These are phyloP conservation scores for Colletotrichum australisinense DNA, from an alignment of 2,329 filamentous ascomycete species.

Conservation along the genomic window DNA sequence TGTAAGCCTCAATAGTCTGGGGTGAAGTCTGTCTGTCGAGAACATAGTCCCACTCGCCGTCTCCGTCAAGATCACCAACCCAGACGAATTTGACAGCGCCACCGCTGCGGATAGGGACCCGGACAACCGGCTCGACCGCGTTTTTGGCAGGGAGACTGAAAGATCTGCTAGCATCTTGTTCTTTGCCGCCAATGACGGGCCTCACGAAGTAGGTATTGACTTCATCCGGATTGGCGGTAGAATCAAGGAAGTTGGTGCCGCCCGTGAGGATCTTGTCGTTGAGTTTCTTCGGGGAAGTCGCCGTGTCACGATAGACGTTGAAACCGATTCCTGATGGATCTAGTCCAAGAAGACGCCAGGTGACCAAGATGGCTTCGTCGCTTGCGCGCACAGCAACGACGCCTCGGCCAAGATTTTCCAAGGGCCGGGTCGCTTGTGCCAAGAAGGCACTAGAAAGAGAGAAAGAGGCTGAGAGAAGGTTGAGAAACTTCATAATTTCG, in stretches of 20 bases:
- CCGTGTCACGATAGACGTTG: conserved; percentile 37
- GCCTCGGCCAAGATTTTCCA: conserved; percentile 38
- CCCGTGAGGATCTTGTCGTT: conserved; percentile 34
- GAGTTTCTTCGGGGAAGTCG: conserved; percentile 19
- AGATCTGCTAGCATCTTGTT: conserved; percentile 25
- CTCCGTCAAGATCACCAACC: conserved; percentile 40
- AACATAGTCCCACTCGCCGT: conserved; percentile 40
- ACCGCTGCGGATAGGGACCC: conserved; percentile 35
- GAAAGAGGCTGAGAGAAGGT: rapidly evolving
- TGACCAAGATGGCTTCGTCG: conserved; percentile 32
- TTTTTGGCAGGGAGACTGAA: conserved; percentile 35
- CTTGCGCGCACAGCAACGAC: conserved; percentile 39
- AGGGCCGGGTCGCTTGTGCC: conserved; percentile 17
- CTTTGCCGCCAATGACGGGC: conserved; percentile 35
- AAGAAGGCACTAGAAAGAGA: not conserved
- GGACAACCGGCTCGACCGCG: conserved; percentile 30
- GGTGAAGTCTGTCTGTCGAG: conserved; percentile 37
- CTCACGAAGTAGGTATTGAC: conserved; percentile 38
- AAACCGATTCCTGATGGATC: conserved; percentile 38
- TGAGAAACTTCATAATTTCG: not conserved
- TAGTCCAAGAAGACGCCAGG: conserved; percentile 39
- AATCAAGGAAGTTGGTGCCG: conserved; percentile 39
- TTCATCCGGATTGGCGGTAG: conserved; percentile 19
- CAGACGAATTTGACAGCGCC: conserved; percentile 40
- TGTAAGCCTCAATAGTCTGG: conserved; percentile 35